Base-by-base conservation (phyloP, 129 eudicot species). In the Tagetes patula region DNA sequence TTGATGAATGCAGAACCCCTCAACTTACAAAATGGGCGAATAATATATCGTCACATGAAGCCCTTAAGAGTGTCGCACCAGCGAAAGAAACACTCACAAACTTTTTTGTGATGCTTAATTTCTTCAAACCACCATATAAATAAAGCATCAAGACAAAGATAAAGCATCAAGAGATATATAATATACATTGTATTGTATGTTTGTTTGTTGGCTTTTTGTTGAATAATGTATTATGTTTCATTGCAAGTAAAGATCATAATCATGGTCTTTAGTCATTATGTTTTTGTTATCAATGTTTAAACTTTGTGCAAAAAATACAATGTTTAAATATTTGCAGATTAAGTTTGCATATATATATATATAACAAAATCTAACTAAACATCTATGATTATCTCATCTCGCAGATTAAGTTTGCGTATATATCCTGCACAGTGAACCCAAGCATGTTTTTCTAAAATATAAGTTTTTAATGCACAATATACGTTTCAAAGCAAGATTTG, bases 1-100 rank as follows among this genome's bases (percentile, higher is more conserved):
- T 82, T 42, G 85, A 79, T 43, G 81, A 74, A 59, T 34, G 5
- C 39, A 66, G 36, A 45, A 75, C 50, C 52, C 79, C 79, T 3
- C 10, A 39, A 48, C 79, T 75, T 0, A 65, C 52, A 14, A 34
- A 32, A 64, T 75, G 79, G 79, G 61, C 63, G 2, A 40, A 63
- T 9, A 67, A 63, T 9, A 39, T 83, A 2, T 46, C 58, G 40
- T 66, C 75, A n/a, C 67, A 83, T 9, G 36, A 58, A 6, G 81
- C 69, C 2, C 71, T 75, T 47, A 70, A 79, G 62, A 74, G 70
- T 34, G 71, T 71, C 12, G 12, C 38, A n/a, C 73, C 73, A 32
- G 45, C 6, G 40, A 34, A 13, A 3, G 60, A 68, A 31, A 48
- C 6, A 12, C 73, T 48, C 5, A 11, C 0, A 34, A 34, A 33